Base-by-base conservation (phyloP, 176 grass and related monocot species). In the Eragrostis curvula region DNA sequence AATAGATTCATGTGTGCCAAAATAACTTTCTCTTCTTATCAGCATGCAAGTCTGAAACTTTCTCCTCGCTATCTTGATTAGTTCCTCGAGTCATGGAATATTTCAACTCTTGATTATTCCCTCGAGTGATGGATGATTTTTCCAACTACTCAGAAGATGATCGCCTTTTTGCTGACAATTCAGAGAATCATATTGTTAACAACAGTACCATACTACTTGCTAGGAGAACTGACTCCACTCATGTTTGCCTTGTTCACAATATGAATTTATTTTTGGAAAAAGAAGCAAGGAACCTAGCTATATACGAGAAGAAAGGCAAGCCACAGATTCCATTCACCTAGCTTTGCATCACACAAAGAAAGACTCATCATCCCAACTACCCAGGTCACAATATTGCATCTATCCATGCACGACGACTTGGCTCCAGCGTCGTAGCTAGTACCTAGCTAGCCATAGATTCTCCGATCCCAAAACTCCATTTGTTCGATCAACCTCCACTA, bases 401-500 rank as follows among this genome's bases (percentile, higher is more conserved):
- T 21, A 74, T 70, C 2, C 17, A 51, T 55, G 10, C 29, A 59
- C 23, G 57, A 42, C 52, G 43, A 66, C 63, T 71, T 23, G 7
- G 2, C 39, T 0, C 49, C 21, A 56, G 1, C 49, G 79, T 75
- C 10, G 74, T 36, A 36, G 32, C 32, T 36, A 84, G 47, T n/a
- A n/a, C n/a, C 57, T 55, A 78, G 6, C 60, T 23, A 69, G 24
- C 32, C 32, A 36, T 36, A 44, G 71, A 87, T 87, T 81, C 78
- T 87, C 20, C 30, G 21, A 30, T 36, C 32, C 32, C 32, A 36
- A 36, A 13, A 56, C 8, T 68, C 32, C 57, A 60, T 84, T 2
- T 25, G 68, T 84, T 57, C 69, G 29, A 53, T 73, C 80, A 73
- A 48, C 53, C 80, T 67, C 80, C 80, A 83, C 74, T 73, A 56